Conservation (phyloP, 192 early-diverging fungal species). For the Dispira simplex region DNA sequence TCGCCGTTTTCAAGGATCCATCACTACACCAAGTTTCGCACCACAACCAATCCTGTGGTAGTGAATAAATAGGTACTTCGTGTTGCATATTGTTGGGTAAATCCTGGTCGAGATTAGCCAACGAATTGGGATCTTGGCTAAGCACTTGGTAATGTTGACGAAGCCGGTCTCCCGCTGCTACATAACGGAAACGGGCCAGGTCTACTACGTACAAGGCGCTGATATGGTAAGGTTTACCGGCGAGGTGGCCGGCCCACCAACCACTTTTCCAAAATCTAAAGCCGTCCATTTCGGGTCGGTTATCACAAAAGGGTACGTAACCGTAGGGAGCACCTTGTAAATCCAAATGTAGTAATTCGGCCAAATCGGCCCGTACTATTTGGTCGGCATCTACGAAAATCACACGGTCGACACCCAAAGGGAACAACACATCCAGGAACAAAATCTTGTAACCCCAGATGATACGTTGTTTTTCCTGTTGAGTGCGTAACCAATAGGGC, state of each 20-base stretch:
- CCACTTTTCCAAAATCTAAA: constrained; percentile 97
- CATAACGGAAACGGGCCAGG: constrained; percentile 72
- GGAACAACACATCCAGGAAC: constrained; percentile 96
- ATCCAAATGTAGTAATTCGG: constrained; percentile 87
- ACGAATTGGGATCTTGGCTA: constrained; percentile 67
- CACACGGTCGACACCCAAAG: constrained; percentile 77
- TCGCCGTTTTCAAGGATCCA: constrained; percentile 61
- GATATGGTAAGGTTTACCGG: constrained; percentile 87
- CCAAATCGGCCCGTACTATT: constrained; percentile 90
- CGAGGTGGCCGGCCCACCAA: constrained; percentile 85
- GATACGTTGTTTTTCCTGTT: constrained; percentile 89
- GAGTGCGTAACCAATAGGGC: constrained; percentile 88
- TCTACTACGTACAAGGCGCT: constrained; percentile 95
- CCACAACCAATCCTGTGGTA: constrained; percentile 98
- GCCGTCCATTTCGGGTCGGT: constrained; percentile 85
- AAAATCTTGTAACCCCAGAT: constrained; percentile 99
- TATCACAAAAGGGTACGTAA: constrained; percentile 91
- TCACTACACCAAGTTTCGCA: constrained; percentile 99
- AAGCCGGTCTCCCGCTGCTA: constrained; percentile 88
- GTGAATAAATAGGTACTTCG: constrained; percentile 74
- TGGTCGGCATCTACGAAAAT: constrained; percentile 99
- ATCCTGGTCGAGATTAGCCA: constrained; percentile 97
- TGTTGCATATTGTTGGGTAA: constrained; percentile 95
- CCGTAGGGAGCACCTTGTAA: constrained; percentile 89
- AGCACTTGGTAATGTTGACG: constrained; percentile 87